phyloP scores from a whole-genome alignment of 371 early-diverging fungal species.

The Agmasoma carcini region DNA sequence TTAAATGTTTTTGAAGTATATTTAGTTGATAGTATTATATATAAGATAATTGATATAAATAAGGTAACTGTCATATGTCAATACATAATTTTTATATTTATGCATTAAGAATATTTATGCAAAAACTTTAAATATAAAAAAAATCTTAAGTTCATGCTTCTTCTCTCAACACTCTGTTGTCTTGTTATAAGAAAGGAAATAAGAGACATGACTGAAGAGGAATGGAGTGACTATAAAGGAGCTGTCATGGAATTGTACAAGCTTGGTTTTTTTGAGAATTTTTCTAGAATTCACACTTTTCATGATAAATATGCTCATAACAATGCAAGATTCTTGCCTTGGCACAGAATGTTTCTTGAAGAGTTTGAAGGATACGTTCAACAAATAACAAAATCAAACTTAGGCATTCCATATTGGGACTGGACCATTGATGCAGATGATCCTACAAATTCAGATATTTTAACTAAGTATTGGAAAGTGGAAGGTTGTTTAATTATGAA shows the following conservation, averaged over 20 bases:
- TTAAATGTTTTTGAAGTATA: background rate
- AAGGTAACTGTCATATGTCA: background rate
- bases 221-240: constrained; percentile 24
- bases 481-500: constrained; percentile 15
- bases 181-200: constrained; percentile 27
- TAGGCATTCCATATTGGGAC: constrained; percentile 57
- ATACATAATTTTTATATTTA: background rate
- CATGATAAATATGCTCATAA: constrained; percentile 53
- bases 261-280: constrained; percentile 12
- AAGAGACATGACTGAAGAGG: constrained; percentile 21
- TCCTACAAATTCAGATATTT: constrained; percentile 24
- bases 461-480: constrained; percentile 12
- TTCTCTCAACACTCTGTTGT: background rate
- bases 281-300: constrained; percentile 11
- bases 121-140: background rate
- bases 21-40: no score
- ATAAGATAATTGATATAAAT: background rate
- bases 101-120: background rate
- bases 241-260: constrained; percentile 16
- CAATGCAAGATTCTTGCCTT: constrained; percentile 45
- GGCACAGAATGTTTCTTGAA: constrained; percentile 48
- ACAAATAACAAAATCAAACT: constrained; percentile 36
- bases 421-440: constrained; percentile 48
- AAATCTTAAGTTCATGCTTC: background rate
- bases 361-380: constrained; percentile 48